Conservation (phyloP, 2,329 filamentous ascomycete species). For the Penicillium vulpinum region DNA sequence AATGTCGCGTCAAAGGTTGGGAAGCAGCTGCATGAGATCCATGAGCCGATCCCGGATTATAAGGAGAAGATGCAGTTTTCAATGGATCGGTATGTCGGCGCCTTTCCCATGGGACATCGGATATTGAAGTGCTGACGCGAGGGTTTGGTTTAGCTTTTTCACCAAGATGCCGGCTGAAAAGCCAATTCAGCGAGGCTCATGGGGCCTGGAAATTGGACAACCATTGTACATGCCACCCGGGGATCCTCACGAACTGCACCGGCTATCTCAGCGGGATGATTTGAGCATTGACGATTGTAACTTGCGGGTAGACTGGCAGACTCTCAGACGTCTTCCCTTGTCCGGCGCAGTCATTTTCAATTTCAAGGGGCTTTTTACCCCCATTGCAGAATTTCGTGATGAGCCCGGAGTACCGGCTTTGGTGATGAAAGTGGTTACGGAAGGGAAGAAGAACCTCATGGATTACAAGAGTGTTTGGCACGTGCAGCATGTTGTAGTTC, state of each 20-base stretch:
- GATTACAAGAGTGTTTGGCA: slow-evolving; percentile 82
- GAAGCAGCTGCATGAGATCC: slow-evolving; percentile 68
- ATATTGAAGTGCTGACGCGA: neutral
- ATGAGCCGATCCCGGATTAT: slow-evolving; percentile 75
- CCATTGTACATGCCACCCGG: slow-evolving; percentile 74
- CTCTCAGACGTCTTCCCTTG: slow-evolving; percentile 73
- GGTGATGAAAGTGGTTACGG: slow-evolving; percentile 65
- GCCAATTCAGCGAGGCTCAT: slow-evolving; percentile 80
- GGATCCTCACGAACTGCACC: slow-evolving; percentile 63
- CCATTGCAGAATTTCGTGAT: slow-evolving; percentile 65
- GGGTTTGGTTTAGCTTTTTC: slow-evolving; percentile 62
- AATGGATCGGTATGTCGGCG: slow-evolving; percentile 68
- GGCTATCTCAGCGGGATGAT: slow-evolving; percentile 57
- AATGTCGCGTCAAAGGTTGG: slow-evolving; percentile 74
- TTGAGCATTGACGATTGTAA: slow-evolving; percentile 62
- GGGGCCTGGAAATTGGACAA: slow-evolving; percentile 74
- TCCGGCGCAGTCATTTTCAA: slow-evolving; percentile 79
- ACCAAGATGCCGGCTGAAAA: slow-evolving; percentile 71
- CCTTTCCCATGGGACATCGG: no score
- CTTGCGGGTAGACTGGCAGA: slow-evolving; percentile 86
- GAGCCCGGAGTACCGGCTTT: slow-evolving; percentile 73
- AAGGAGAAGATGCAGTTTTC: slow-evolving; percentile 84
- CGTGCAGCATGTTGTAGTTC: slow-evolving; percentile 70
- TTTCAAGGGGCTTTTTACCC: slow-evolving; percentile 84
- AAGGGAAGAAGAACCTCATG: slow-evolving; percentile 70